Percentiles rank a stretch among this genome's conserved stretches.
phyloP scores from a whole-genome alignment of 805 yeast species.

The Danielozyma ontarioensis region DNA sequence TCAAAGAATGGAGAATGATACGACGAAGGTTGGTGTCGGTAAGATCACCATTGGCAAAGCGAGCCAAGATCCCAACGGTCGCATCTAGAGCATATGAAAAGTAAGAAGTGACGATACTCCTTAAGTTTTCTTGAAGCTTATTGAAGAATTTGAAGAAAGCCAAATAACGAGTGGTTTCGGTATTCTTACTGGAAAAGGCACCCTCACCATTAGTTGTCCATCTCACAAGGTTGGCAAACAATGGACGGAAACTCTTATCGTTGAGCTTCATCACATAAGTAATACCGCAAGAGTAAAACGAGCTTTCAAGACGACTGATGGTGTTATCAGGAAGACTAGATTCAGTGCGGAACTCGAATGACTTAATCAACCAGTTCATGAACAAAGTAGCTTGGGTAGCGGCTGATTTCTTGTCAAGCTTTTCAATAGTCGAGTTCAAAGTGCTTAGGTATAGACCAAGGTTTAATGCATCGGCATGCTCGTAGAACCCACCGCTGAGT shows the following conservation, averaged over 20 bases:
- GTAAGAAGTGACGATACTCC: slow-evolving; percentile 83
- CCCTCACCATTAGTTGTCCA: slow-evolving; percentile 93
- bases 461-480: slow-evolving; percentile 26
- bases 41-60: slow-evolving; percentile 40
- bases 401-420: slow-evolving; percentile 69
- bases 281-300: slow-evolving; percentile 69
- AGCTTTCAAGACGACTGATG: slow-evolving; percentile 73
- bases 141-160: slow-evolving; percentile 85
- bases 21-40: slow-evolving; percentile 57
- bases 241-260: slow-evolving; percentile 89
- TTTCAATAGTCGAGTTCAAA: slow-evolving; percentile 61
- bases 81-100: slow-evolving; percentile 81
- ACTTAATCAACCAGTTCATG: slow-evolving; percentile 59
- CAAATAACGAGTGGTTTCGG: slow-evolving; percentile 52
- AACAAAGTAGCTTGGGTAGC: slow-evolving; percentile 64
- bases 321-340: slow-evolving; percentile 45
- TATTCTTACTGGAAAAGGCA: slow-evolving; percentile 37
- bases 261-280: slow-evolving; percentile 82
- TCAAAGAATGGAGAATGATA: slow-evolving; percentile 64
- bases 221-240: slow-evolving; percentile 77
- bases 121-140: slow-evolving; percentile 76
- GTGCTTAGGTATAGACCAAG: slow-evolving; percentile 68
- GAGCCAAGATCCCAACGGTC: slow-evolving; percentile 51
- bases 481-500: slow-evolving; percentile 36
- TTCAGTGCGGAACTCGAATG: slow-evolving; percentile 62